Evolutionary conservation across 176 grass and related monocot species (phyloP), one percentile per base, ranked within the genome.

Genomic region (Saccharum officinarum): DNA sequence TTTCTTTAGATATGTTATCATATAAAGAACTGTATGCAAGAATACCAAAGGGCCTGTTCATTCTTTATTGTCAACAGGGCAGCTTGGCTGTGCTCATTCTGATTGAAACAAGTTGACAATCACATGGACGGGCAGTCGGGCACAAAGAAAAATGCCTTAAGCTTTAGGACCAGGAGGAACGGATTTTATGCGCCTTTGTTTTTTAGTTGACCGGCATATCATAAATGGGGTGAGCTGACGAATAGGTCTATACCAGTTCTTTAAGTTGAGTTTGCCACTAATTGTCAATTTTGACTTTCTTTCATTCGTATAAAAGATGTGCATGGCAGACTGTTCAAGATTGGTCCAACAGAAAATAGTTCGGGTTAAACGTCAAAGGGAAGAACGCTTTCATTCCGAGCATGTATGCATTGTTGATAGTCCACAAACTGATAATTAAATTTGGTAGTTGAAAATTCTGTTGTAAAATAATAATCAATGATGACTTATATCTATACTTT

Each of bases 251-350:
- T 14, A 73, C 13, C 38, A 74, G 3, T 75, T 80, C 4, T 62
- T 50, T 69, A 52, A 69, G 26, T 84, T 80, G 63, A 15, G 40
- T 69, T 20, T 84, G 69, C 62, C 70, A 59, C 55, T 59, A 61
- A 80, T 84, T 87, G 63, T 80, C 85, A 84, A 62, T 10, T 80
- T 18, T 87, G 60, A 78, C 13, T 63, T 63, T 39, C 6, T 36
- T 64, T 69, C 67, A 50, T 82, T 38, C 18, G 40, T 26, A 50
- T 38, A 49, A 41, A 60, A 68, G 50, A 41, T 26, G 17, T 42
- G 47, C 42, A 69, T n/a, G 67, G 45, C 15, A 80, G 36, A 34
- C n/a, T 37, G 16, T 10, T 25, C 22, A 45, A 30, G 65, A 45
- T 82, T 83, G 70, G 23, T 45, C 77, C 13, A 61, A 14, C n/a